A percentile compares a stretch with the other conserved stretches of the same genome.
Evolutionary conservation across 225 moss, liverwort and hornwort genomes (phyloP).

Genomic region (Pseudoscleropodium purum): DNA sequence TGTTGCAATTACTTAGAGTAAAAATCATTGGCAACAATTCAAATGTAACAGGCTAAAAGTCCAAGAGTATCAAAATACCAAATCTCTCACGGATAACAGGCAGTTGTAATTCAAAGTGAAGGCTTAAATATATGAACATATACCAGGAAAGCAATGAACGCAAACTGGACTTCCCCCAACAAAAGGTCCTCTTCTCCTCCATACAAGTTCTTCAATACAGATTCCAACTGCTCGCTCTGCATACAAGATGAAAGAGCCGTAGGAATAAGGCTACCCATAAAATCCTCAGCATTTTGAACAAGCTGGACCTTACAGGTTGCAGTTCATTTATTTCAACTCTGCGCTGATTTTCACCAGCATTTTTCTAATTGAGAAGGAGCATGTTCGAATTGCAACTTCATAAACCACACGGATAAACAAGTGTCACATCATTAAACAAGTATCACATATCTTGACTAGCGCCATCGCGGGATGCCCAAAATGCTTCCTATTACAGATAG

Average conservation of each 20-base stretch:
- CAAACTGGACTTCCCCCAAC: slow-evolving; percentile 89
- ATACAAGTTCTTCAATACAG: slow-evolving; percentile 38
- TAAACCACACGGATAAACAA: neutral
- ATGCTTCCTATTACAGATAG: neutral
- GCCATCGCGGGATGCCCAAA: neutral
- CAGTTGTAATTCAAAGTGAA: neutral
- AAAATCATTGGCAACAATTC: neutral
- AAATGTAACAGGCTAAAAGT: neutral
- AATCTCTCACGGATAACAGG: neutral
- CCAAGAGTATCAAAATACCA: neutral
- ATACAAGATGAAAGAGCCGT: neutral
- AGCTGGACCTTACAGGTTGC: neutral
- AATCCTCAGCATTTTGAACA: neutral
- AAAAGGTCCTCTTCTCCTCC: slow-evolving; percentile 68
- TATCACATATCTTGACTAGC: neutral
- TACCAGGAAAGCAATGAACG: slow-evolving; percentile 88
- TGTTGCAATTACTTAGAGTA: neutral
- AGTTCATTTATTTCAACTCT: neutral
- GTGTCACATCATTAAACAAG: neutral
- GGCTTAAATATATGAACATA: neutral
- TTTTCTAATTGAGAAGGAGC: neutral
- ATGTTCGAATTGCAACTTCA: neutral
- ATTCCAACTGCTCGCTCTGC: slow-evolving; percentile 82
- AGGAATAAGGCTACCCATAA: neutral
- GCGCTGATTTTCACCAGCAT: neutral